phyloP scores from a whole-genome alignment of 2,329 filamentous ascomycete species.

The Chalara sp. region DNA sequence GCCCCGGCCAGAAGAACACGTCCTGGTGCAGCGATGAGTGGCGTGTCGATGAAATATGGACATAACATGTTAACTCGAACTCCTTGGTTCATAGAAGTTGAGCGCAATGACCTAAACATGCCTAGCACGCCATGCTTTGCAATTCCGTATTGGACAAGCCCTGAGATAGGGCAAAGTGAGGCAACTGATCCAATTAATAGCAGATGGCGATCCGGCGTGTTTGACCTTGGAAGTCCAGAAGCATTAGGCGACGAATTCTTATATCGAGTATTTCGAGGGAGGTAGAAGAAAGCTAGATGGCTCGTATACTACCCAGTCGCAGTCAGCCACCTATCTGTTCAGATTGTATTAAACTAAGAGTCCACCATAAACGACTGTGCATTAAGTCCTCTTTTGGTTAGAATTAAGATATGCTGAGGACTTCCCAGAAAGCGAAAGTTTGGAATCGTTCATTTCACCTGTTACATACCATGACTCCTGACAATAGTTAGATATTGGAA shows the following conservation, averaged over 20 bases:
- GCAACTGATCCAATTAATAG: slow-evolving; percentile 59
- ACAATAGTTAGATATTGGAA: no score
- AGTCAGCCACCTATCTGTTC: no score
- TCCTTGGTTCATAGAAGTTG: slow-evolving; percentile 39
- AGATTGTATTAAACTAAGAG: no score
- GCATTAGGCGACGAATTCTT: slow-evolving; percentile 20
- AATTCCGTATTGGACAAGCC: slow-evolving; percentile 47
- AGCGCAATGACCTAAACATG: slow-evolving; percentile 52
- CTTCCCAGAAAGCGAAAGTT: no score
- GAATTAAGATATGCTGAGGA: no score
- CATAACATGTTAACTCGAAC: slow-evolving; percentile 60
- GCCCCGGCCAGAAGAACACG: slow-evolving; percentile 49
- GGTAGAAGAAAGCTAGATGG: slow-evolving; percentile 56
- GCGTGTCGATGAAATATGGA: slow-evolving; percentile 60
- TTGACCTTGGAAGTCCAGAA: slow-evolving; percentile 23
- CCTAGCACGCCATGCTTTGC: slow-evolving; percentile 63
- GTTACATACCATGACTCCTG: no score
- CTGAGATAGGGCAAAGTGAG: slow-evolving; percentile 39
- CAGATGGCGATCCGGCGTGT: slow-evolving; percentile 48
- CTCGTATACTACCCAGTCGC: slow-evolving; percentile 42
- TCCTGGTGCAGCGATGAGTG: slow-evolving; percentile 43
- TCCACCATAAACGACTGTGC: no score
- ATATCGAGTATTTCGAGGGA: slow-evolving; percentile 42
- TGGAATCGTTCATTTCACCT: no score
- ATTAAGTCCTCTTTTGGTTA: no score